phyloP scores from a whole-genome alignment of 1,284 basidiomycete genomes.

The Microbotryum saponariae region DNA sequence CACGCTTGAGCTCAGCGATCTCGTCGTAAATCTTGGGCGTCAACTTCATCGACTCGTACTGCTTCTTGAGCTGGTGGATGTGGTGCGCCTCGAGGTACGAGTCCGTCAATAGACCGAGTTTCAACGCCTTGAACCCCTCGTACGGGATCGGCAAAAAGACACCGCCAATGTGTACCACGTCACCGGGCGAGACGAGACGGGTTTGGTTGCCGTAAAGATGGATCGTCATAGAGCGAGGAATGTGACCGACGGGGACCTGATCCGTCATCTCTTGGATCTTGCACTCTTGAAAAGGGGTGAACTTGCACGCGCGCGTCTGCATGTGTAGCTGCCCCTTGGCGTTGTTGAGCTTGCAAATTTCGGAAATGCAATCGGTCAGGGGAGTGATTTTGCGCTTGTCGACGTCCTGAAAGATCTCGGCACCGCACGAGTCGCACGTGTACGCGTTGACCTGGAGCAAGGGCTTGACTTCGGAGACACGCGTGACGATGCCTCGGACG shows the following conservation, averaged over 20 bases:
- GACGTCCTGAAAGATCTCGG: conserved; percentile 97
- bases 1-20: conserved; percentile 63
- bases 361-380: conserved; percentile 75
- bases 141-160: conserved; percentile 85
- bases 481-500: conserved; percentile 93
- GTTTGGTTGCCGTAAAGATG: conserved; percentile 87
- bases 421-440: conserved; percentile 95
- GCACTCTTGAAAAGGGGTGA: conserved; percentile 96
- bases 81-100: conserved; percentile 91
- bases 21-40: conserved; percentile 73
- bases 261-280: conserved; percentile 99
- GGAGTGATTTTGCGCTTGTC: conserved; percentile 88
- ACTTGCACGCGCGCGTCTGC: conserved; percentile 95
- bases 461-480: conserved; percentile 97
- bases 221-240: conserved; percentile 94
- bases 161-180: conserved; percentile 85
- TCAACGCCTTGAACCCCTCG: conserved; percentile 77
- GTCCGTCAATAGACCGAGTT: conserved; percentile 91
- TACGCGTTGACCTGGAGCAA: conserved; percentile 95
- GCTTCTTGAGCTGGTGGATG: conserved; percentile 92
- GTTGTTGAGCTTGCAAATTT: conserved; percentile 75
- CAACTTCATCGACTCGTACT: conserved; percentile 88
- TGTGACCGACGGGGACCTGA: conserved; percentile 98
- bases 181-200: conserved; percentile 87
- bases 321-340: conserved; percentile 88